Evolutionary conservation across 2,329 filamentous ascomycete species (phyloP).

Genomic region (Fusarium temperatum): DNA sequence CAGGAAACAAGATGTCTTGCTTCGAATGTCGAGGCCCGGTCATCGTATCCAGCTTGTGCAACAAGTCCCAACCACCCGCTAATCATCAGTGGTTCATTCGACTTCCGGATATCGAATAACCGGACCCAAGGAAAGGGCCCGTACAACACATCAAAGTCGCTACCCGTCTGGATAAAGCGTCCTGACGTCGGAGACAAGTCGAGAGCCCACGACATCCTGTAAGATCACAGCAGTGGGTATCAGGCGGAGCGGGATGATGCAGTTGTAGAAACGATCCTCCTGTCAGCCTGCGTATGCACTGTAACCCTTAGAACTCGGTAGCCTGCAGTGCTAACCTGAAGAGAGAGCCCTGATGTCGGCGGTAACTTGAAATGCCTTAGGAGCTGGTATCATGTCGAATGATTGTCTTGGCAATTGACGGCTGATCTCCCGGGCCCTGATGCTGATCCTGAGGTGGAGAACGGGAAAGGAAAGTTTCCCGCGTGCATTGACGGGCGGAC

Average conservation of each 20-base stretch:
- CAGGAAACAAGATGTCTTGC: conserved; percentile 13
- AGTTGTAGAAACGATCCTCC: conserved; percentile 19
- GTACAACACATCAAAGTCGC: conserved; percentile 4
- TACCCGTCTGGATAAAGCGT: conserved; percentile 1
- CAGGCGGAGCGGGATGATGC: conserved; percentile 18
- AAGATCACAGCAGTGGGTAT: conserved; percentile 4
- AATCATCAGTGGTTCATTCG: not conserved
- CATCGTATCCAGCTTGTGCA: conserved; percentile 27
- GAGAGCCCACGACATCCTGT: not conserved
- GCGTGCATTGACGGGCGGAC: conserved; percentile 8
- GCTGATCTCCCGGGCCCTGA: conserved; percentile 1
- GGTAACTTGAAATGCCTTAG: not conserved
- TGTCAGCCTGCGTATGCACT: conserved; percentile 11
- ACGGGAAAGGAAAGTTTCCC: conserved; percentile 15
- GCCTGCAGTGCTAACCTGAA: conserved; percentile 20
- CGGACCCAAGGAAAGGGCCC: not conserved
- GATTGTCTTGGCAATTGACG: not conserved
- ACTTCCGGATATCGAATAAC: not conserved
- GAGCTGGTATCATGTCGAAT: not conserved
- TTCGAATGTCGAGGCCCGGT: not conserved
- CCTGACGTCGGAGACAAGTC: conserved; percentile 2
- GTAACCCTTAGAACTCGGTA: conserved; percentile 3
- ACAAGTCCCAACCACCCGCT: conserved; percentile 3
- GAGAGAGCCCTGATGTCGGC: conserved; percentile 9
- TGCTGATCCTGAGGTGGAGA: conserved; percentile 1